Evolutionary conservation across 2,329 filamentous ascomycete genomes (phyloP).

Genomic region (Apiospora marii): DNA sequence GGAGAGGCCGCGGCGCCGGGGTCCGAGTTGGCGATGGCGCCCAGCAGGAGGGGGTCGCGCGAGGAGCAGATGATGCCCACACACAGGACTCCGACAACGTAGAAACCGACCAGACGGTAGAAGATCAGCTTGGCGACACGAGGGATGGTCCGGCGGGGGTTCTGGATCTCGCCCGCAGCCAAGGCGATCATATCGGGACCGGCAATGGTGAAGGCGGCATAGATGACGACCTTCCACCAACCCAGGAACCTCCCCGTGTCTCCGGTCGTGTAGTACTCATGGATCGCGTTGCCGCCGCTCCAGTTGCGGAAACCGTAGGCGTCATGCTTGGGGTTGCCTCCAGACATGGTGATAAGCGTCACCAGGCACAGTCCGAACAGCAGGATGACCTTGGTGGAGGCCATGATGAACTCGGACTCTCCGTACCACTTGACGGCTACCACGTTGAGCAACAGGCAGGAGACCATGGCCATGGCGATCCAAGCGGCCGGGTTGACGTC

Average conservation of each 20-base stretch:
- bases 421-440: constrained; percentile 54
- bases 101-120: constrained; percentile 63
- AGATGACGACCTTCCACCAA: constrained; percentile 56
- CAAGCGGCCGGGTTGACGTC: constrained; percentile 55
- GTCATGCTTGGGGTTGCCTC: constrained; percentile 65
- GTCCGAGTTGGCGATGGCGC: constrained; percentile 60
- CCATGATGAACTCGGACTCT: constrained; percentile 61
- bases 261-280: constrained; percentile 42
- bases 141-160: constrained; percentile 64
- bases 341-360: constrained; percentile 70
- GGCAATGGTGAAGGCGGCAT: constrained; percentile 65
- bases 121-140: constrained; percentile 69
- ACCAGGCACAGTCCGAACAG: constrained; percentile 63
- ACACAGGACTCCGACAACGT: constrained; percentile 19
- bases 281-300: constrained; percentile 30
- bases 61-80: constrained; percentile 47
- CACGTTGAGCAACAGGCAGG: constrained; percentile 57
- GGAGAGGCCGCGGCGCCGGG: constrained; percentile 61
- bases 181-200: constrained; percentile 64
- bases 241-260: constrained; percentile 65
- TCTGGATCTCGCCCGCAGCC: constrained; percentile 55
- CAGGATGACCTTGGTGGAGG: constrained; percentile 60
- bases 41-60: constrained; percentile 61
- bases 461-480: constrained; percentile 55
- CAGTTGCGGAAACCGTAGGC: constrained; percentile 64